Percentiles rank a stretch among this genome's conserved stretches.
phyloP scores from a whole-genome alignment of 352 stramenopile species.

The Phytophthora boehmeriae region DNA sequence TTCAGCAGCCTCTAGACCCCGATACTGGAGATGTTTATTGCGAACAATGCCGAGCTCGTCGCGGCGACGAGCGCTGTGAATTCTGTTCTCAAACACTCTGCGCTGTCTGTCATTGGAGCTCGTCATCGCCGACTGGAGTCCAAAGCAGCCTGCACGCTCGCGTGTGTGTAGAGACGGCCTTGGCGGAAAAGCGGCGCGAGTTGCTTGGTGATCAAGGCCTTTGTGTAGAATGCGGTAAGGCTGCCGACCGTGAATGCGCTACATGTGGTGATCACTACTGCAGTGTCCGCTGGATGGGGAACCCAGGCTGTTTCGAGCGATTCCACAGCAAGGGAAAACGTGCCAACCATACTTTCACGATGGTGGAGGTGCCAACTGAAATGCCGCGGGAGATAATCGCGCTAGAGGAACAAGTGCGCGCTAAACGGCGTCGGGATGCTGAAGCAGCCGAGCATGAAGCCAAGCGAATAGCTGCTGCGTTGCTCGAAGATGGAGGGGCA shows the following conservation, averaged over 20 bases:
- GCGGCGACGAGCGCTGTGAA: slow-evolving; percentile 54
- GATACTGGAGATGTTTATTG: slow-evolving; percentile 51
- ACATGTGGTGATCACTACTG: slow-evolving; percentile 81
- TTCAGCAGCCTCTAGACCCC: slow-evolving; percentile 52
- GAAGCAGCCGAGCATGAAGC: slow-evolving; percentile 59
- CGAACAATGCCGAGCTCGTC: slow-evolving; percentile 59
- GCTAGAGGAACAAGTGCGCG: slow-evolving; percentile 61
- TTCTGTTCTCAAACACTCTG: slow-evolving; percentile 67
- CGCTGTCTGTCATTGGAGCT: slow-evolving; percentile 54
- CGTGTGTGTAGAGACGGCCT: slow-evolving; percentile 67
- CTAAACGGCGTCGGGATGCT: slow-evolving; percentile 60
- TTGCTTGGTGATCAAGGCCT: slow-evolving; percentile 59
- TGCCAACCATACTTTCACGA: slow-evolving; percentile 54
- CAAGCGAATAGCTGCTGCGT: slow-evolving; percentile 44
- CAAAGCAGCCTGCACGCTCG: slow-evolving; percentile 42
- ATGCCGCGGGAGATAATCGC: slow-evolving; percentile 49
- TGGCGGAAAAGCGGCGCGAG: slow-evolving; percentile 51
- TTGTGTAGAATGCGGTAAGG: slow-evolving; percentile 80
- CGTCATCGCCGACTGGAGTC: slow-evolving; percentile 24
- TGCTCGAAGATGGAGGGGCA: slow-evolving; percentile 42
- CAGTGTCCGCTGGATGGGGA: slow-evolving; percentile 86
- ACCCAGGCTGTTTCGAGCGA: slow-evolving; percentile 82
- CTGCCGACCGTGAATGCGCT: slow-evolving; percentile 66
- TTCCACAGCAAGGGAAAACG: slow-evolving; percentile 81
- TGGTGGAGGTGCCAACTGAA: slow-evolving; percentile 36